Evolutionary conservation across 768 basidiomycete genomes (phyloP).

Genomic region (Galerina sulciceps): DNA sequence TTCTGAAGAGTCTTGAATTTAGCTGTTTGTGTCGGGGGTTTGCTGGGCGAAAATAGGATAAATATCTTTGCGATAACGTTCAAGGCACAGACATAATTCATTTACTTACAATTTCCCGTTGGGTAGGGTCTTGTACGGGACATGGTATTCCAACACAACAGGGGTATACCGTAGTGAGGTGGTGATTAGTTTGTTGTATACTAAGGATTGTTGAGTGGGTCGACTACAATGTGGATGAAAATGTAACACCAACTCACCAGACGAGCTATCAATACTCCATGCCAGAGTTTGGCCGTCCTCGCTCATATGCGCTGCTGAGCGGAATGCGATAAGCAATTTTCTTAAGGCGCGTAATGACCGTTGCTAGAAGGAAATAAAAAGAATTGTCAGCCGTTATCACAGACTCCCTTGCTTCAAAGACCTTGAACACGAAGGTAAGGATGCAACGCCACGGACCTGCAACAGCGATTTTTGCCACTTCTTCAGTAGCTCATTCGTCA

Average conservation of each 20-base stretch:
- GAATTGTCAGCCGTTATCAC: background rate
- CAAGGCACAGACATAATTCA: background rate
- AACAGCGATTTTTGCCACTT: slow-evolving; percentile 91
- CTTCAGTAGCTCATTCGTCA: slow-evolving; percentile 72
- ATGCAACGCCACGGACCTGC: slow-evolving; percentile 38
- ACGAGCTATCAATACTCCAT: slow-evolving; percentile 85
- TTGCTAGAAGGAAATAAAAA: slow-evolving; percentile 51
- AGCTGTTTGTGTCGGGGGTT: slow-evolving; percentile 77
- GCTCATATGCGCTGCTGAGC: slow-evolving; percentile 89
- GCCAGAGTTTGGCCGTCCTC: slow-evolving; percentile 79
- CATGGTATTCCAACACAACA: slow-evolving; percentile 82
- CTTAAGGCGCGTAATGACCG: slow-evolving; percentile 83
- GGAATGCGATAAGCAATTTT: slow-evolving; percentile 87
- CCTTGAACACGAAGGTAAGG: background rate
- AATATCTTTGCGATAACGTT: background rate
- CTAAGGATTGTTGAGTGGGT: slow-evolving; percentile 39
- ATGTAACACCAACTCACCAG: slow-evolving; percentile 49
- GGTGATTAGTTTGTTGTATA: slow-evolving; percentile 92
- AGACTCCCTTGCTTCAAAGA: background rate
- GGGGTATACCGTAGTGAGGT: slow-evolving; percentile 92
- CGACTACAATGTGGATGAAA: background rate
- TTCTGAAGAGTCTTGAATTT: slow-evolving; percentile 89
- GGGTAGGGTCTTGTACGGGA: slow-evolving; percentile 81
- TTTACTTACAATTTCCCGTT: slow-evolving; percentile 84
- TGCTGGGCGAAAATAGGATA: slow-evolving; percentile 49